phyloP scores from a whole-genome alignment of 805 yeast species.

The Candida pini region DNA sequence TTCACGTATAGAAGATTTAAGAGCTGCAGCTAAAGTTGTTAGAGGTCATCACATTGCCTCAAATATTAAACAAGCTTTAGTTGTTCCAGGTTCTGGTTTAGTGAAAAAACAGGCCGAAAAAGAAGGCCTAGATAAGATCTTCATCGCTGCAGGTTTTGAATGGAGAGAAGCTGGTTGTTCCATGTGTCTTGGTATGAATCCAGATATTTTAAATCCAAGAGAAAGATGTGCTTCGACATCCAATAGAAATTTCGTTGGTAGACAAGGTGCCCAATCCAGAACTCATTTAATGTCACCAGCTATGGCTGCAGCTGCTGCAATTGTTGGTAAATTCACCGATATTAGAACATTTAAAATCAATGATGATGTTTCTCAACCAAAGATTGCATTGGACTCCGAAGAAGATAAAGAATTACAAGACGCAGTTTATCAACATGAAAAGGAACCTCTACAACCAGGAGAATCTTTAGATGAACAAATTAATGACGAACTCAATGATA shows the following conservation, averaged over 20 bases:
- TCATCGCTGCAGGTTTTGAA: conserved; percentile 88
- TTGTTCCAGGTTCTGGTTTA: conserved; percentile 97
- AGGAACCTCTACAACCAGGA: conserved; percentile 51
- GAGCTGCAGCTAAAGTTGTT: conserved; percentile 92
- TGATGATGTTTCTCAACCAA: conserved; percentile 51
- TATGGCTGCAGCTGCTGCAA: conserved; percentile 99
- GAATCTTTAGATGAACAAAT: conserved; percentile 41
- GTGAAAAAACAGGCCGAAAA: conserved; percentile 90
- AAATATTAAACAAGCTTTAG: conserved; percentile 74
- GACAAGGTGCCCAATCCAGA: conserved; percentile 95
- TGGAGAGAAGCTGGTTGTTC: conserved; percentile 99
- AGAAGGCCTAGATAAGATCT: conserved; percentile 91
- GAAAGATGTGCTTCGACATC: conserved; percentile 99
- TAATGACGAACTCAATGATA: conserved; percentile 56
- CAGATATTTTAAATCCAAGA: conserved; percentile 89
- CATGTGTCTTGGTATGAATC: conserved; percentile 99
- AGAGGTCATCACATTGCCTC: conserved; percentile 84
- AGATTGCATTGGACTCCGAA: conserved; percentile 40
- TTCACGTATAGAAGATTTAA: conserved; percentile 93
- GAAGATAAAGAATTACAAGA: conserved; percentile 58
- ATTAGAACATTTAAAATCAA: conserved; percentile 74
- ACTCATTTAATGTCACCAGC: conserved; percentile 98
- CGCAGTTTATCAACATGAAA: conserved; percentile 66
- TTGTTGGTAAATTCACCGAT: conserved; percentile 84
- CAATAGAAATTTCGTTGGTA: conserved; percentile 97